Evolutionary conservation across 2,329 filamentous ascomycete genomes (phyloP).

Genomic region (Beauveria caledonica): DNA sequence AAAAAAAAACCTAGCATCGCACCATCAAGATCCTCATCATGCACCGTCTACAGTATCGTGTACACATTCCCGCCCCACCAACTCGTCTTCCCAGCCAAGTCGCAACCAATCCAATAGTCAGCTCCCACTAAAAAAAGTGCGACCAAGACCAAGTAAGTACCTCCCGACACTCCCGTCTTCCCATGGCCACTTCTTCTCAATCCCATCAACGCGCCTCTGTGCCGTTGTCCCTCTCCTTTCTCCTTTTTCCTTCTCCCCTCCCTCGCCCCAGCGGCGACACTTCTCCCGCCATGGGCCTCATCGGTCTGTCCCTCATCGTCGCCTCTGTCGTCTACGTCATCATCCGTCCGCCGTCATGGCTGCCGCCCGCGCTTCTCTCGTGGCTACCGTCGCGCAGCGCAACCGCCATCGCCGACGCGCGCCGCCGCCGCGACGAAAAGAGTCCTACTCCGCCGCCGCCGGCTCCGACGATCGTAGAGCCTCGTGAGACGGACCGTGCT

Average conservation of each 20-base stretch:
- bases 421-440: background rate
- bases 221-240: background rate
- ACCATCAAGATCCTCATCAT: too few relatives aligned
- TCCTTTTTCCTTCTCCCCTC: background rate
- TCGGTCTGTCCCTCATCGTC: constrained; percentile 55
- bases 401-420: background rate
- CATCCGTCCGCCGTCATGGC: constrained; percentile 44
- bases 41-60: background rate
- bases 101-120: background rate
- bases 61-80: background rate
- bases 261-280: background rate
- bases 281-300: constrained; percentile 38
- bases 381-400: background rate
- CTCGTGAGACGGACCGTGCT: constrained; percentile 19
- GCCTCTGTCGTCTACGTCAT: constrained; percentile 51
- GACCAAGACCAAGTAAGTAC: too few relatives aligned
- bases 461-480: constrained; percentile 7
- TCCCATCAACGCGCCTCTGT: constrained; percentile 4
- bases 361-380: constrained; percentile 21
- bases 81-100: background rate
- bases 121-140: background rate
- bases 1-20: too few relatives aligned
- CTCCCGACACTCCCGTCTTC: too few relatives aligned
- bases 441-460: background rate
- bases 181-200: too few relatives aligned